These are phyloP conservation scores for Cavenderia fasciculata DNA, from an alignment of 78 protist species.

Conservation along the genomic window DNA sequence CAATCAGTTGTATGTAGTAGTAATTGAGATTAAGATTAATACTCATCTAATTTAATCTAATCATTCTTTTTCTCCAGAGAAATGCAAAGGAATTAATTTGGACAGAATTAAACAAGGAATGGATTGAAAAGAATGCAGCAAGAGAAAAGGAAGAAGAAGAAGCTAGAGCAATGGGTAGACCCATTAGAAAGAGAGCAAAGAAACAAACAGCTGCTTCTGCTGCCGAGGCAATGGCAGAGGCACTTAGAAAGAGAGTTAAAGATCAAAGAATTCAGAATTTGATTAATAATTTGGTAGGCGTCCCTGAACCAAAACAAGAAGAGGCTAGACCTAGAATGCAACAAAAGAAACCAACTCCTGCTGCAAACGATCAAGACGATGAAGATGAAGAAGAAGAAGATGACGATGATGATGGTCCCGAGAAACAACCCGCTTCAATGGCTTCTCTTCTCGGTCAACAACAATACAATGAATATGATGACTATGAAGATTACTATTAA, in stretches of 20 bases:
- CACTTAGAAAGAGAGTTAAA: slow-evolving; percentile 2
- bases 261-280: neutral
- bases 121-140: slow-evolving; percentile 37
- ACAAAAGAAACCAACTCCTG: neutral
- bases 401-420: neutral
- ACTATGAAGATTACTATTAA: slow-evolving; percentile 13
- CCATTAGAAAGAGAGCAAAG: slow-evolving; percentile 39
- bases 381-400: slow-evolving; percentile 14
- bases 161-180: slow-evolving; percentile 41
- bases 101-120: slow-evolving; percentile 46
- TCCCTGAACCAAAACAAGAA: neutral
- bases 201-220: slow-evolving; percentile 23
- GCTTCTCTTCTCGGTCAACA: slow-evolving; percentile 26
- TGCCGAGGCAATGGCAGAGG: slow-evolving; percentile 23
- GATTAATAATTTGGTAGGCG: neutral
- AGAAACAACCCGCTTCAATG: neutral
- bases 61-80: neutral
- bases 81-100: slow-evolving; percentile 40
- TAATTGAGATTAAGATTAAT: too few relatives aligned
- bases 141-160: slow-evolving; percentile 46
- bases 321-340: neutral
- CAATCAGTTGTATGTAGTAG: slow-evolving; percentile 6
- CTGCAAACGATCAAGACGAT: slow-evolving; percentile 6
- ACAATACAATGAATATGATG: neutral
- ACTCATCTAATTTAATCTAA: neutral